phyloP scores from a whole-genome alignment of 2,329 filamentous ascomycete species.

The Alternaria alternata region DNA sequence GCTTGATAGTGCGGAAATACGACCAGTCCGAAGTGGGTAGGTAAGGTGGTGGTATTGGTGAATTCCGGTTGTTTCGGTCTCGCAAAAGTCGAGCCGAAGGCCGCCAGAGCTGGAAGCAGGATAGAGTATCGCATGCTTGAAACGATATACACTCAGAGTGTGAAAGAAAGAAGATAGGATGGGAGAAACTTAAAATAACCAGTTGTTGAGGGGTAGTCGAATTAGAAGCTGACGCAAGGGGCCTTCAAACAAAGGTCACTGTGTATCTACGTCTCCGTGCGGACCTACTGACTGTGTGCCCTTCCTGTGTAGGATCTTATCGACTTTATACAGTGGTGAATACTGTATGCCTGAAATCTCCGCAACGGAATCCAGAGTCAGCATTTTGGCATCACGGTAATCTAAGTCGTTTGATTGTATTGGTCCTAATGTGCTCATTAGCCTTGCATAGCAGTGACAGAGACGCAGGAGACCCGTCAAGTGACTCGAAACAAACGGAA shows the following conservation, averaged over 20 bases:
- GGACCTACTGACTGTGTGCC: not conserved
- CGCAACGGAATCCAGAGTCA: not conserved
- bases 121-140: conserved; percentile 19
- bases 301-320: not conserved
- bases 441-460: not conserved
- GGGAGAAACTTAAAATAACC: not conserved
- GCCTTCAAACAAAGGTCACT: not conserved
- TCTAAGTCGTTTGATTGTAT: not conserved
- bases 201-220: not conserved
- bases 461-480: not conserved
- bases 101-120: conserved; percentile 19
- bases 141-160: not conserved
- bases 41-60: conserved; percentile 32
- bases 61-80: conserved; percentile 22
- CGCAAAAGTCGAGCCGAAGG: conserved; percentile 13
- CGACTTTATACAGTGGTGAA: not conserved
- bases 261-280: not conserved
- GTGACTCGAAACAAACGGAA: not conserved
- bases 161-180: not conserved
- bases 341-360: not conserved
- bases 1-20: conserved; percentile 36
- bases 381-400: not conserved
- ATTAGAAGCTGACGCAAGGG: not conserved
- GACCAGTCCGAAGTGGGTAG: conserved; percentile 36
- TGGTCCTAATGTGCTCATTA: conserved; percentile 1